phyloP scores from a whole-genome alignment of 768 basidiomycete genomes.

The Hortiboletus campestris region DNA sequence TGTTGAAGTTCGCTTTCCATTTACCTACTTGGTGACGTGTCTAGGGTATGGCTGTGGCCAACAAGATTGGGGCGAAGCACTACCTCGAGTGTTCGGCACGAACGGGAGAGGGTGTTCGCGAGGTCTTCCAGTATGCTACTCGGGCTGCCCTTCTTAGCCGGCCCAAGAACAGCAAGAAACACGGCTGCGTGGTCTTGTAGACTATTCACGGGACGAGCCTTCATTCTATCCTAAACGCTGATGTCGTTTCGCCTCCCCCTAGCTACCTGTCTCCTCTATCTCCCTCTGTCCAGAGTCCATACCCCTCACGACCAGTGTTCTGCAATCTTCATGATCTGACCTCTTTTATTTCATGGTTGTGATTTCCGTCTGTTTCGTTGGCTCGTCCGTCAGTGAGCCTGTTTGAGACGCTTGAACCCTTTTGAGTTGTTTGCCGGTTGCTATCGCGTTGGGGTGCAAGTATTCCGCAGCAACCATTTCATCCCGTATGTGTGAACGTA shows the following conservation, averaged over 20 bases:
- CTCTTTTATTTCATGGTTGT: conserved; percentile 20
- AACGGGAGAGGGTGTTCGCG: conserved; percentile 94
- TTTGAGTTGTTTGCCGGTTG: conserved; percentile 16
- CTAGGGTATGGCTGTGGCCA: conserved; percentile 90
- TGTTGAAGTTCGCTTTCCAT: not conserved
- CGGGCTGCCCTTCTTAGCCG: conserved; percentile 81
- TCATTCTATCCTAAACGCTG: conserved; percentile 22
- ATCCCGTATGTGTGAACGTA: not conserved
- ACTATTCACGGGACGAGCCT: conserved; percentile 23
- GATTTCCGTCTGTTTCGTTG: conserved; percentile 7
- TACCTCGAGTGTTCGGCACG: conserved; percentile 98
- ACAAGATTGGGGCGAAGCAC: conserved; percentile 95
- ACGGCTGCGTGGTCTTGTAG: conserved; percentile 45
- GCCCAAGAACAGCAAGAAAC: conserved; percentile 43
- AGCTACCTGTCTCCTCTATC: conserved; percentile 15
- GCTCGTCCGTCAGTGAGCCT: not conserved
- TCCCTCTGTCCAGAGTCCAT: conserved; percentile 29
- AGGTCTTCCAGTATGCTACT: conserved; percentile 98
- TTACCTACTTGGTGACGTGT: not conserved
- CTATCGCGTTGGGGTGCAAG: conserved; percentile 8
- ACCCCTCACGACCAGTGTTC: conserved; percentile 39
- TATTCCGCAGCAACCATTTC: conserved; percentile 12
- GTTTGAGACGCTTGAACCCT: not conserved
- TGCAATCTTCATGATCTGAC: conserved; percentile 40
- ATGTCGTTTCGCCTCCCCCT: conserved; percentile 17